phyloP scores from a whole-genome alignment of 768 basidiomycete genomes.

The Tulasnella sp. region DNA sequence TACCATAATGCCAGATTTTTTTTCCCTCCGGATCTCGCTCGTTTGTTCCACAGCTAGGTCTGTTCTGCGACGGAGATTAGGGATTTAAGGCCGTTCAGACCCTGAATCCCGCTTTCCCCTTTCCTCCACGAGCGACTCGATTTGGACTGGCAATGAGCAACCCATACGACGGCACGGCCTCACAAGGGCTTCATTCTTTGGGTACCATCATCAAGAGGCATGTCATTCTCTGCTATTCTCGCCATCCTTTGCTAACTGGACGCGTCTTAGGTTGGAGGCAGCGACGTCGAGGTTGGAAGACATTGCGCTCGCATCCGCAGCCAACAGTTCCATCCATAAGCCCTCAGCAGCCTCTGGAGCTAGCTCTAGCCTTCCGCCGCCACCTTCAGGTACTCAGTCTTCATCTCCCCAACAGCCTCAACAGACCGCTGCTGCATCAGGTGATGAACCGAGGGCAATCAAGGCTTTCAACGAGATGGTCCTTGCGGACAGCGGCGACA shows the following conservation, averaged over 20 bases:
- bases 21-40: no score
- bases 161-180: conserved; percentile 19
- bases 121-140: neutral
- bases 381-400: conserved; percentile 35
- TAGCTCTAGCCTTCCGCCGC: conserved; percentile 32
- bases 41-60: no score
- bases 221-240: conserved; percentile 57
- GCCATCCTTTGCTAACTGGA: neutral
- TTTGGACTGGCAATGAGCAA: conserved; percentile 12
- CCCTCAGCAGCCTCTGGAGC: conserved; percentile 25
- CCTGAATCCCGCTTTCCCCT: neutral
- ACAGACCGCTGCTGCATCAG: conserved; percentile 11
- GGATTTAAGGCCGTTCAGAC: conserved; percentile 4
- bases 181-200: conserved; percentile 60
- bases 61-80: neutral
- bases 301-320: conserved; percentile 52
- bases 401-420: conserved; percentile 34
- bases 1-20: no score
- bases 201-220: conserved; percentile 74
- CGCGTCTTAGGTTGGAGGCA: conserved; percentile 67
- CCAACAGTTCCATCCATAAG: conserved; percentile 31
- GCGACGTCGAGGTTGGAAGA: conserved; percentile 94
- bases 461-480: conserved; percentile 69
- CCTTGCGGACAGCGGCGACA: conserved; percentile 42
- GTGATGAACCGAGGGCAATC: conserved; percentile 54